Evolutionary conservation across 768 basidiomycete species (phyloP).

Genomic region (Pulveroboletus sp.): DNA sequence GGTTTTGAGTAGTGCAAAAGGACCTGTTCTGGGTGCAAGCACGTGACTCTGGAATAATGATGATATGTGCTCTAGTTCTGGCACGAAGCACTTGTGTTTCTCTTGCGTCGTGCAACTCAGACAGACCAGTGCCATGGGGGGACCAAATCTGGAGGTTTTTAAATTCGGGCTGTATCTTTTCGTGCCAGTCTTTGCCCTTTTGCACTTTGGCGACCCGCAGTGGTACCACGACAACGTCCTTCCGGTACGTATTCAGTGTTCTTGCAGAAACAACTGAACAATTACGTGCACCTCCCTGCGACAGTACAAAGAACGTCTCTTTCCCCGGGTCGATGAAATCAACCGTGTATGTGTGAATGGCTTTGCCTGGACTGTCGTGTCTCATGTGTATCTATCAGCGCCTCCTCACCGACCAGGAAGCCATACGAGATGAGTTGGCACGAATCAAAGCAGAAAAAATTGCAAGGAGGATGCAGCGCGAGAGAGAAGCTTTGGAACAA

Average conservation of each 20-base stretch:
- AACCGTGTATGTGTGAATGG: conserved; percentile 38
- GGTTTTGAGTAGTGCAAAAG: too few relatives aligned
- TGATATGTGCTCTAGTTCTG: too few relatives aligned
- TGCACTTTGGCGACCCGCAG: conserved; percentile 84
- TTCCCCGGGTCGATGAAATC: conserved; percentile 57
- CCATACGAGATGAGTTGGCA: conserved; percentile 63
- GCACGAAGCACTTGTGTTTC: conserved; percentile 28
- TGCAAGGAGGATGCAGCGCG: conserved; percentile 39
- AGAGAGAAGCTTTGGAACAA: conserved; percentile 33
- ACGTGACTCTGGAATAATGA: too few relatives aligned
- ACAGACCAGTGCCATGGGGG: conserved; percentile 51
- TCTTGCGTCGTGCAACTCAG: conserved; percentile 43
- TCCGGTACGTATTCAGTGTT: conserved; percentile 46
- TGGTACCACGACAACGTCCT: conserved; percentile 80
- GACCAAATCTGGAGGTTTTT: conserved; percentile 84
- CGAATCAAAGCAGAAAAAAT: conserved; percentile 64
- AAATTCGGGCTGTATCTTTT: conserved; percentile 86
- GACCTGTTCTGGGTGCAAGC: too few relatives aligned
- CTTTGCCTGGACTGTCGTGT: neutral
- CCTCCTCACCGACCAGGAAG: conserved; percentile 62
- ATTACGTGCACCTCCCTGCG: neutral
- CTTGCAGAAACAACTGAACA: neutral
- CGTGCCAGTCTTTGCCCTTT: conserved; percentile 71
- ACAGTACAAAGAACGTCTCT: conserved; percentile 70
- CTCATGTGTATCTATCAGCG: conserved; percentile 34